These are phyloP conservation scores for Selaginella moellendorffii DNA, from an alignment of 75 land plant species.

Conservation along the genomic window DNA sequence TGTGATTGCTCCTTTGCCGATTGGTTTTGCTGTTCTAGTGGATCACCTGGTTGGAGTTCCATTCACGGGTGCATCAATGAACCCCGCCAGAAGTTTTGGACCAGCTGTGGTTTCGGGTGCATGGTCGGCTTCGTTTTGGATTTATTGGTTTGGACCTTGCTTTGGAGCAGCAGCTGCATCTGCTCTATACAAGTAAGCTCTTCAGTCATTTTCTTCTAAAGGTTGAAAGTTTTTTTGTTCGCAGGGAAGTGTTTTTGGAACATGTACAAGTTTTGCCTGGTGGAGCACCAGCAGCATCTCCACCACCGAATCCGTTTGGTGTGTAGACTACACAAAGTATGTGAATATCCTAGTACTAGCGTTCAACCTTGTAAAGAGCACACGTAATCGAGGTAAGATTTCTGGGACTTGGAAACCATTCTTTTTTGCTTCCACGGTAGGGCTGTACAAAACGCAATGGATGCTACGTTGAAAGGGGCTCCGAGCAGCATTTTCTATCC, in stretches of 20 bases:
- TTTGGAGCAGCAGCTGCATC: slow-evolving; percentile 25
- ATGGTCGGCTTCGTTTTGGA: slow-evolving; percentile 21
- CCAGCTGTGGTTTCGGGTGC: slow-evolving; percentile 40
- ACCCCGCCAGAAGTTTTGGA: slow-evolving; percentile 51
- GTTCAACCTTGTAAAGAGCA: background rate
- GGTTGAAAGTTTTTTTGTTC: no score
- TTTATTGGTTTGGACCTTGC: slow-evolving; percentile 32
- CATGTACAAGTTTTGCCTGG: background rate
- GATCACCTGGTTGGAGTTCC: slow-evolving; percentile 48
- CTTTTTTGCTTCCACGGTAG: no score
- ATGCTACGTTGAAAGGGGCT: background rate
- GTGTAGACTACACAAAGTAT: background rate
- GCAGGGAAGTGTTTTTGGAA: background rate
- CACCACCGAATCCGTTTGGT: background rate
- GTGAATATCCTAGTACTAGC: background rate
- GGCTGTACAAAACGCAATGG: background rate
- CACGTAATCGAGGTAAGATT: no score
- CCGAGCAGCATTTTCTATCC: background rate
- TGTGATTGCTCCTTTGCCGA: slow-evolving; percentile 45
- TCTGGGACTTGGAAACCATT: no score
- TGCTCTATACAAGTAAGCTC: slow-evolving; percentile 24
- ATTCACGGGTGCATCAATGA: slow-evolving; percentile 49
- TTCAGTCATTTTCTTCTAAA: no score
- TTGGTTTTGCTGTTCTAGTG: slow-evolving; percentile 51
- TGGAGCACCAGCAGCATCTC: background rate